These are phyloP conservation scores for Alloteropsis semialata DNA, from an alignment of 176 grass and related monocot genomes.

Conservation along the genomic window DNA sequence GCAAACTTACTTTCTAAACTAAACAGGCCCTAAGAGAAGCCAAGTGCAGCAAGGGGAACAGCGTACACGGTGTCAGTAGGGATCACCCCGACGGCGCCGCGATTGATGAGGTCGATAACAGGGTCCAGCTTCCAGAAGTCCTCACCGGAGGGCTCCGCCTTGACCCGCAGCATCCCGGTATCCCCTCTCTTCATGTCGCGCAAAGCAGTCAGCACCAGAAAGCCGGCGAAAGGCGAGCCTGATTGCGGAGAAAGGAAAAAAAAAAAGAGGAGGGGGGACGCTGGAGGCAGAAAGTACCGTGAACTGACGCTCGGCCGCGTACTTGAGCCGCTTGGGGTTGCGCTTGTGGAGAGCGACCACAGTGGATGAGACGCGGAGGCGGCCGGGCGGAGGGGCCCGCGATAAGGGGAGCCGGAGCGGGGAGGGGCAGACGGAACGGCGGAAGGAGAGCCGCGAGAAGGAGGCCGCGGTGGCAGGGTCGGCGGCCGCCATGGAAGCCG, in stretches of 20 bases:
- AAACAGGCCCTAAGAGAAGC: too few relatives aligned
- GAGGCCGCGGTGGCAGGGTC: constrained; percentile 4
- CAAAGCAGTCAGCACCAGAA: background rate
- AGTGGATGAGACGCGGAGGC: constrained; percentile 15
- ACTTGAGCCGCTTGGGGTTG: constrained; percentile 90
- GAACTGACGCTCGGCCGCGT: constrained; percentile 67
- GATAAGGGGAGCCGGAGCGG: background rate
- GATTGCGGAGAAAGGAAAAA: background rate
- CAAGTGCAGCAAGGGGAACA: background rate
- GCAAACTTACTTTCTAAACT: too few relatives aligned
- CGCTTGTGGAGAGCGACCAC: constrained; percentile 67
- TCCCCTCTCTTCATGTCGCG: constrained; percentile 56
- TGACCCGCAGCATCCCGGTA: constrained; percentile 54
- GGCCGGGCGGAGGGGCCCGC: background rate
- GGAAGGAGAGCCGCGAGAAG: constrained; percentile 18
- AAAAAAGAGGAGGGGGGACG: background rate
- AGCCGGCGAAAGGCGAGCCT: background rate
- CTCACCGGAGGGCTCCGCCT: constrained; percentile 66
- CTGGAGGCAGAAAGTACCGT: constrained; percentile 33
- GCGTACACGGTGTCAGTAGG: constrained; percentile 90
- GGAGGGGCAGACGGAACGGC: constrained; percentile 20
- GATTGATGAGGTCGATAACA: constrained; percentile 67
- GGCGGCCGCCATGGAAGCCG: constrained; percentile 4
- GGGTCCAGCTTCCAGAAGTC: constrained; percentile 84
- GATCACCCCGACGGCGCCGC: constrained; percentile 80